Conservation (phyloP, 139 green algal species). For the Nannochloris sp. region DNA sequence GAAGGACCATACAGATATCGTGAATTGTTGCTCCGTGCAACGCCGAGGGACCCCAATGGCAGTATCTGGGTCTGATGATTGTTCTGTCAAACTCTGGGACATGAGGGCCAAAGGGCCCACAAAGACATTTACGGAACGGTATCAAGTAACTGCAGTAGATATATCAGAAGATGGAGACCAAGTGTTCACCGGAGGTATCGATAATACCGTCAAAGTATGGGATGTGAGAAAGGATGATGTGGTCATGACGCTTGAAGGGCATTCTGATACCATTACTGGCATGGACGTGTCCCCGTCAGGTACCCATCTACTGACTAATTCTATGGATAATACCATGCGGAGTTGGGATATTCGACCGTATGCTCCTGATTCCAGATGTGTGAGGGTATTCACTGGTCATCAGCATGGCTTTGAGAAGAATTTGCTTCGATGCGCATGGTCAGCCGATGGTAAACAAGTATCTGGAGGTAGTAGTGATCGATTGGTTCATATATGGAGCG, state of each 20-base stretch:
- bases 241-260: conserved; percentile 54
- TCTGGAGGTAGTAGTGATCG: conserved; percentile 72
- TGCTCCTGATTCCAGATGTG: conserved; percentile 77
- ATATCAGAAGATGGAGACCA: conserved; percentile 70
- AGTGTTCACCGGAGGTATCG: conserved; percentile 78
- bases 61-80: conserved; percentile 80
- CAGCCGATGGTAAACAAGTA: conserved; percentile 63
- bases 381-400: conserved; percentile 57
- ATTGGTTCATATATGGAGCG: conserved; percentile 75
- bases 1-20: conserved; percentile 75
- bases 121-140: conserved; percentile 63
- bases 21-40: conserved; percentile 79
- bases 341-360: conserved; percentile 81
- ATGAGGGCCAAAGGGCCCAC: conserved; percentile 59
- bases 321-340: conserved; percentile 93
- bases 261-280: conserved; percentile 74
- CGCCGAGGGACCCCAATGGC: conserved; percentile 66
- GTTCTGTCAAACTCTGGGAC: conserved; percentile 84
- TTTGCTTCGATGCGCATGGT: conserved; percentile 87
- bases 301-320: conserved; percentile 83
- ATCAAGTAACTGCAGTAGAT: conserved; percentile 67
- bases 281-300: conserved; percentile 74
- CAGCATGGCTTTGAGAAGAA: conserved; percentile 87
- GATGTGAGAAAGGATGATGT: conserved; percentile 69
- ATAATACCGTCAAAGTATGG: conserved; percentile 81